Evolutionary conservation across 768 basidiomycete genomes (phyloP).

Genomic region (Tulasnella sp.): DNA sequence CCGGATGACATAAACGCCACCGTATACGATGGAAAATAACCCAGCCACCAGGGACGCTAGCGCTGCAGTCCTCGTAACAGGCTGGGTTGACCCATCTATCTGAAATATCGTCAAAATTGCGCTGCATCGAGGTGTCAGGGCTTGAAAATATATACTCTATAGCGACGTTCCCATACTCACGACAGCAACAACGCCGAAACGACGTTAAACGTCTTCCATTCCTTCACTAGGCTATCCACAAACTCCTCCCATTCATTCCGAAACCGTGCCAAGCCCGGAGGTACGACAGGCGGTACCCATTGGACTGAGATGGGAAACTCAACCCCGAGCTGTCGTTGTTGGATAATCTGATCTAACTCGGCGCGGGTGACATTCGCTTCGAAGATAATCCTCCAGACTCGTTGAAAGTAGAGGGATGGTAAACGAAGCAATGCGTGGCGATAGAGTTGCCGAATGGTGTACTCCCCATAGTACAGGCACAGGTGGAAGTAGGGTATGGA

Average conservation of each 20-base stretch:
- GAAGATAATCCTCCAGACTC: slow-evolving; percentile 62
- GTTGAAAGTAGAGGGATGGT: slow-evolving; percentile 68
- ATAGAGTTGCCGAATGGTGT: slow-evolving; percentile 32
- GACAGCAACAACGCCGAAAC: slow-evolving; percentile 49
- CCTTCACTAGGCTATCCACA: slow-evolving; percentile 51
- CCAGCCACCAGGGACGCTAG: slow-evolving; percentile 12
- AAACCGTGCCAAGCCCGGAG: slow-evolving; percentile 35
- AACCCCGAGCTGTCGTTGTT: slow-evolving; percentile 10
- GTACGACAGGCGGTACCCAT: slow-evolving; percentile 13
- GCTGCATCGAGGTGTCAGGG: neutral
- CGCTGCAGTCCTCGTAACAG: slow-evolving; percentile 18
- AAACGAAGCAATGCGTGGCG: slow-evolving; percentile 45
- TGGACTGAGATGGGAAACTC: slow-evolving; percentile 8
- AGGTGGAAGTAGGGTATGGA: neutral
- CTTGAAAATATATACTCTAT: neutral
- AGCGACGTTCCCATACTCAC: slow-evolving; percentile 26
- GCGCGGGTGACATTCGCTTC: slow-evolving; percentile 66
- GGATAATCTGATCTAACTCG: slow-evolving; percentile 42
- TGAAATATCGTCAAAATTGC: slow-evolving; percentile 20
- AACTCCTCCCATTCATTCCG: slow-evolving; percentile 56
- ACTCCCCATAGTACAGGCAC: neutral
- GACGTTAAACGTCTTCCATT: slow-evolving; percentile 68
- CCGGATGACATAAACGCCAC: slow-evolving; percentile 18
- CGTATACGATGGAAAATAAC: slow-evolving; percentile 16
- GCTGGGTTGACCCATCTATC: slow-evolving; percentile 15